phyloP scores from a whole-genome alignment of 148 eudicot genomes.

The Salicornia ramosissima region DNA sequence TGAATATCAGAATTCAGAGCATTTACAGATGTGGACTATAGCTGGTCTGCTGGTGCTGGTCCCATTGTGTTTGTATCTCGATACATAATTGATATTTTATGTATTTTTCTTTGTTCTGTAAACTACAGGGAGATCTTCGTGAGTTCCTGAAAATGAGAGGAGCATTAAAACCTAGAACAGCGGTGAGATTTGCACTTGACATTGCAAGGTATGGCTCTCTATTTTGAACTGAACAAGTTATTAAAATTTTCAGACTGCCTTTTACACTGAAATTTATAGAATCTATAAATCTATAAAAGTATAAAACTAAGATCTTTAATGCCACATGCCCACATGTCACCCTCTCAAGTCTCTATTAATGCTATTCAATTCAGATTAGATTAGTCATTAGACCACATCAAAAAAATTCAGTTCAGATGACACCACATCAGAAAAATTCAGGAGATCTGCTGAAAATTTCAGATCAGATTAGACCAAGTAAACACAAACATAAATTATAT shows the following conservation, averaged over 20 bases:
- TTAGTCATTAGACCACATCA: no score
- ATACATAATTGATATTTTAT: not conserved
- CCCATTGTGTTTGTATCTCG: not conserved
- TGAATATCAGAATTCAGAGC: not conserved
- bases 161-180: constrained; percentile 58
- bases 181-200: constrained; percentile 80
- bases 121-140: constrained; percentile 74
- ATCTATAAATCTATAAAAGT: no score
- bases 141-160: constrained; percentile 58
- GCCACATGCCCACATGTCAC: no score
- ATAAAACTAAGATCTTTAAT: no score
- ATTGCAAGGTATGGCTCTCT: constrained; percentile 63
- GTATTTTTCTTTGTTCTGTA: constrained; percentile 20
- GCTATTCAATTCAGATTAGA: no score
- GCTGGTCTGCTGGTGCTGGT: not conserved
- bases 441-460: no score
- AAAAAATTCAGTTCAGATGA: no score
- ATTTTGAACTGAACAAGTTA: constrained; percentile 2
- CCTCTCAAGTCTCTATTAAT: no score
- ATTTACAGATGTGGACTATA: not conserved
- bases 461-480: no score
- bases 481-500: no score
- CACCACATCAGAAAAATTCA: no score
- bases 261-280: not conserved
- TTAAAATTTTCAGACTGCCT: not conserved